phyloP scores from a whole-genome alignment of 495 filamentous ascomycete genomes.

The Penicillium silybi region DNA sequence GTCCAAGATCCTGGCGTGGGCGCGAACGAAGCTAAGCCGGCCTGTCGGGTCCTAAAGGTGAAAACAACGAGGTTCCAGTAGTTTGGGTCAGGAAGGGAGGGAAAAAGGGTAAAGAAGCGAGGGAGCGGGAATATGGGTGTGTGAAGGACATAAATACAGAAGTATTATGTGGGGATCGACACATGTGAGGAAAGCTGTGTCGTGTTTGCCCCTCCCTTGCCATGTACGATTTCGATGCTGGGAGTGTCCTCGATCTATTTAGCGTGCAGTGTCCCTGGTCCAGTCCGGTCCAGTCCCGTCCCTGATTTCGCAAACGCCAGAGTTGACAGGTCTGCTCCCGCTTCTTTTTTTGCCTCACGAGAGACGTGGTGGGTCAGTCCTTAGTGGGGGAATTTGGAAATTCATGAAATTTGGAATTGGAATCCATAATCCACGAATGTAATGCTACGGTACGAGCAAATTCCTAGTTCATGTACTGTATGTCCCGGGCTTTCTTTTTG shows the following conservation, averaged over 20 bases:
- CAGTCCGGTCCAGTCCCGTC: not conserved
- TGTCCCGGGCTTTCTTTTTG: too few relatives aligned
- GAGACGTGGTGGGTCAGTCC: constrained; percentile 3
- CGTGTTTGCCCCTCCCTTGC: constrained; percentile 23
- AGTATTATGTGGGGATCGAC: constrained; percentile 23
- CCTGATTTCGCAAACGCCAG: not conserved
- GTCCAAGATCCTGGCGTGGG: not conserved
- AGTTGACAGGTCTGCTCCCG: constrained; percentile 23
- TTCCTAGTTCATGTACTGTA: not conserved
- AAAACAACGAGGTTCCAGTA: constrained; percentile 6
- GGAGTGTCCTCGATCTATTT: not conserved
- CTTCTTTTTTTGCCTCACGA: constrained; percentile 10
- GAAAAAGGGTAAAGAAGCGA: constrained; percentile 7
- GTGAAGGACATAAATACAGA: not conserved
- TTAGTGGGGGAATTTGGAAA: not conserved
- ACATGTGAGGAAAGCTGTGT: constrained; percentile 10
- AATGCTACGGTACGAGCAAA: not conserved
- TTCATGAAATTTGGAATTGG: not conserved
- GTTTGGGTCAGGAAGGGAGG: constrained; percentile 13
- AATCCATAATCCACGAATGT: not conserved
- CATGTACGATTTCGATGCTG: not conserved
- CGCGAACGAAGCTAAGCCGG: constrained; percentile 18
- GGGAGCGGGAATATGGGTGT: constrained; percentile 10
- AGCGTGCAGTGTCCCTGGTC: not conserved
- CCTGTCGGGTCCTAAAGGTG: constrained; percentile 21